Conservation (phyloP, 768 basidiomycete genomes). For the Pleurotus citrinopileatus region DNA sequence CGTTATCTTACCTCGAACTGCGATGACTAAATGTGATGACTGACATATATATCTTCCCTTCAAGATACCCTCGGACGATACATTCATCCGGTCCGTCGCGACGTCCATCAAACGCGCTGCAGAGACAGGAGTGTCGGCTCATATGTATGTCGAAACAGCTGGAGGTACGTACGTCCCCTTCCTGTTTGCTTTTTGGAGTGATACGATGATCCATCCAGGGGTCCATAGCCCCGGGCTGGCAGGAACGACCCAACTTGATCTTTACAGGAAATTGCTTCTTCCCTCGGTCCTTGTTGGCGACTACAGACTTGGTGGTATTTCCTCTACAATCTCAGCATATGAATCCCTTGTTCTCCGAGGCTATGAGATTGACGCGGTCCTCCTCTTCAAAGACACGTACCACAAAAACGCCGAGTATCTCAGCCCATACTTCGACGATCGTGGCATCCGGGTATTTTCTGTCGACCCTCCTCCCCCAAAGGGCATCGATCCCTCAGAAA, state of each 20-base stretch:
- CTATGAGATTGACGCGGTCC: constrained; percentile 79
- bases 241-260: constrained; percentile 80
- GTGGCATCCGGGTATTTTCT: constrained; percentile 53
- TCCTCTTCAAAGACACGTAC: constrained; percentile 83
- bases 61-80: constrained; percentile 58
- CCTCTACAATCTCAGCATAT: constrained; percentile 85
- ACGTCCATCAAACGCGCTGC: constrained; percentile 58
- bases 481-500: constrained; percentile 37
- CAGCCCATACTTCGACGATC: constrained; percentile 71
- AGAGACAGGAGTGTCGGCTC: constrained; percentile 27
- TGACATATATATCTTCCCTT: background rate
- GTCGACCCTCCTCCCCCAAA: constrained; percentile 59
- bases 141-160: constrained; percentile 91
- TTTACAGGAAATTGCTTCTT: constrained; percentile 82
- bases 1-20: constrained; percentile 2
- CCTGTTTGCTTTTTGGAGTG: constrained; percentile 9
- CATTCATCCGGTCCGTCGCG: constrained; percentile 63
- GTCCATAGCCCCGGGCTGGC: constrained; percentile 89
- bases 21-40: too few relatives aligned
- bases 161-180: constrained; percentile 65
- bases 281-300: constrained; percentile 89
- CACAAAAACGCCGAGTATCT: constrained; percentile 90
- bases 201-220: constrained; percentile 42
- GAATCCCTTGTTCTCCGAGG: constrained; percentile 90
- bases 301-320: constrained; percentile 89